phyloP scores from a whole-genome alignment of 345 rosid genomes.

The Mangifera indica region DNA sequence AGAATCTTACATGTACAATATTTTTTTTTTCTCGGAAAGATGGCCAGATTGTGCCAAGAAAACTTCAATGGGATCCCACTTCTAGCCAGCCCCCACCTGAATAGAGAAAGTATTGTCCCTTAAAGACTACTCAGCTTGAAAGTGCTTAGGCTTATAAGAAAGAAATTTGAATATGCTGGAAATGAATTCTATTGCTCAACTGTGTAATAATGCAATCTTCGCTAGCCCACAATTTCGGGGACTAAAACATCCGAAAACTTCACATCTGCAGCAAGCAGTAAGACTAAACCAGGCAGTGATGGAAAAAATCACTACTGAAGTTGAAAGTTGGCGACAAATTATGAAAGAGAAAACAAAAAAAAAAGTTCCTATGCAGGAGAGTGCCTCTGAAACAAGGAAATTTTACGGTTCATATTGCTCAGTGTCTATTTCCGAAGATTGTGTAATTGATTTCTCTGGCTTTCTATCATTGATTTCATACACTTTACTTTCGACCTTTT shows the following conservation, averaged over 20 bases:
- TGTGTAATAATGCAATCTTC: neutral
- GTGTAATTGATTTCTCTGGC: constrained; percentile 21
- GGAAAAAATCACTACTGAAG: neutral
- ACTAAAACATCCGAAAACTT: neutral
- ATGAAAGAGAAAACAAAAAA: neutral
- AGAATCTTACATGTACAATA: neutral
- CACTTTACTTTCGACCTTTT: constrained; percentile 21
- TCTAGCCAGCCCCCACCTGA: neutral
- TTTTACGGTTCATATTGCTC: neutral
- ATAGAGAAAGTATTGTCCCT: neutral
- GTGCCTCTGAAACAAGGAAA: neutral
- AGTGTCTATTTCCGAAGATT: constrained; percentile 7
- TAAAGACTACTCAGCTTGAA: neutral
- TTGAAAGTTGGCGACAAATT: neutral
- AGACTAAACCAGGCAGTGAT: neutral
- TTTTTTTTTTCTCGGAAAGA: too few species aligned
- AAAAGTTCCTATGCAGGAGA: neutral
- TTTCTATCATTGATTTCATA: constrained; percentile 19
- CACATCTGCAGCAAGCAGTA: too few species aligned
- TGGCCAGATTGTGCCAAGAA: neutral
- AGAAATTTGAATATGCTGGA: neutral
- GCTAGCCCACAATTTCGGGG: neutral
- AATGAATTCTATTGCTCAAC: neutral
- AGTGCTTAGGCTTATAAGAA: neutral
- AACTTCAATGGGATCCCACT: too few species aligned